Conservation (phyloP, 1,284 basidiomycete genomes). For the Thelephora terrestris region DNA sequence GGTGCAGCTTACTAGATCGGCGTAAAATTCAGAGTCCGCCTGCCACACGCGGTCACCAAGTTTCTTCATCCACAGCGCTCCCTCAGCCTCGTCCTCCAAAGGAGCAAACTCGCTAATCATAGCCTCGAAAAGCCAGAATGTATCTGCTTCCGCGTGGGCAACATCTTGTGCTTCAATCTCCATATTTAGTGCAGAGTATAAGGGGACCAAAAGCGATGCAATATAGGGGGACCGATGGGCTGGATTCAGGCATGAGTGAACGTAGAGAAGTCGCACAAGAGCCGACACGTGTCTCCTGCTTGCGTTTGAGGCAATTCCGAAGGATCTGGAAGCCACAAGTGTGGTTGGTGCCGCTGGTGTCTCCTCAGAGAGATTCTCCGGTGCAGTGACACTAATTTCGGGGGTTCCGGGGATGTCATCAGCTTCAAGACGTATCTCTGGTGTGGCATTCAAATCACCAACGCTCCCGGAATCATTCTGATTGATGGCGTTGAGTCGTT, state of each 20-base stretch:
- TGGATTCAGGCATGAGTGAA: slow-evolving; percentile 64
- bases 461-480: slow-evolving; percentile 15
- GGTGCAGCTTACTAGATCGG: slow-evolving; percentile 41
- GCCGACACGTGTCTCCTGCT: slow-evolving; percentile 56
- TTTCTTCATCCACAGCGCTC: slow-evolving; percentile 49
- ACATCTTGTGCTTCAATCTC: slow-evolving; percentile 53
- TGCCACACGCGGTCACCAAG: slow-evolving; percentile 52
- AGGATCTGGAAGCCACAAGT: slow-evolving; percentile 39
- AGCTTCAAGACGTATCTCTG: slow-evolving; percentile 34
- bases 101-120: slow-evolving; percentile 65
- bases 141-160: slow-evolving; percentile 65
- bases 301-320: slow-evolving; percentile 30
- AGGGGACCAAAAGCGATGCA: slow-evolving; percentile 54
- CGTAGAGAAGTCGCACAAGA: slow-evolving; percentile 59
- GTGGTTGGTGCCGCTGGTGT: slow-evolving; percentile 31
- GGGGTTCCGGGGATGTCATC: slow-evolving; percentile 11
- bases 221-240: slow-evolving; percentile 58
- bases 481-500: slow-evolving; percentile 39
- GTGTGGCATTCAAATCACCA: slow-evolving; percentile 22
- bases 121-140: slow-evolving; percentile 72
- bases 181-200: slow-evolving; percentile 53
- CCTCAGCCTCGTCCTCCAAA: slow-evolving; percentile 54
- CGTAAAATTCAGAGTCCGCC: slow-evolving; percentile 55
- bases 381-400: slow-evolving; percentile 22
- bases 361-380: slow-evolving; percentile 19